Evolutionary conservation across 345 rosid genomes (phyloP).

Genomic region (Hirschfeldia incana): DNA sequence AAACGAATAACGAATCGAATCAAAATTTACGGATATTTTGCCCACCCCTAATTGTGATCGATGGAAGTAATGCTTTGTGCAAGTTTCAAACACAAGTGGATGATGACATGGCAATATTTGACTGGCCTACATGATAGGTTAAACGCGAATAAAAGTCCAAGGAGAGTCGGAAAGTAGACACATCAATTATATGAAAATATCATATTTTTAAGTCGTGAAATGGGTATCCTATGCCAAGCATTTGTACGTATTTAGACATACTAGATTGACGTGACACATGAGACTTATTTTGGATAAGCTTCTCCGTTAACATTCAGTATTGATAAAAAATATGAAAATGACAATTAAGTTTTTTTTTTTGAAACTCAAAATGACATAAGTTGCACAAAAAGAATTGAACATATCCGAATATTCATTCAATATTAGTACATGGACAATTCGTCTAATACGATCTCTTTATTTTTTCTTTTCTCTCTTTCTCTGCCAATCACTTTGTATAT

Average conservation of each 20-base stretch:
- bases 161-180: constrained; percentile 27
- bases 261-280: constrained; percentile 32
- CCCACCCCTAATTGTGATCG: no score
- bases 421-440: constrained; percentile 21
- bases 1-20: no score
- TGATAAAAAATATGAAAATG: background rate
- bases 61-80: no score
- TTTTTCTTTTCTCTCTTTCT: background rate
- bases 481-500: constrained; percentile 23
- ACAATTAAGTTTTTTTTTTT: background rate
- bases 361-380: background rate
- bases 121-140: background rate
- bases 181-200: constrained; percentile 32
- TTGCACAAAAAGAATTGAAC: constrained; percentile 5
- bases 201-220: constrained; percentile 18
- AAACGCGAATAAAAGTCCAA: constrained; percentile 18
- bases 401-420: constrained; percentile 29
- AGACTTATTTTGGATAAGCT: constrained; percentile 22
- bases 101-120: constrained; percentile 15
- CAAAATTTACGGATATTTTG: no score
- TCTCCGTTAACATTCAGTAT: background rate
- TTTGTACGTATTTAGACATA: constrained; percentile 39
- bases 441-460: constrained; percentile 19
- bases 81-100: constrained; percentile 25
- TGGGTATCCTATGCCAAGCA: constrained; percentile 39